These are phyloP conservation scores for Aspergillus ostianus DNA, from an alignment of 495 filamentous ascomycete genomes.

Conservation along the genomic window DNA sequence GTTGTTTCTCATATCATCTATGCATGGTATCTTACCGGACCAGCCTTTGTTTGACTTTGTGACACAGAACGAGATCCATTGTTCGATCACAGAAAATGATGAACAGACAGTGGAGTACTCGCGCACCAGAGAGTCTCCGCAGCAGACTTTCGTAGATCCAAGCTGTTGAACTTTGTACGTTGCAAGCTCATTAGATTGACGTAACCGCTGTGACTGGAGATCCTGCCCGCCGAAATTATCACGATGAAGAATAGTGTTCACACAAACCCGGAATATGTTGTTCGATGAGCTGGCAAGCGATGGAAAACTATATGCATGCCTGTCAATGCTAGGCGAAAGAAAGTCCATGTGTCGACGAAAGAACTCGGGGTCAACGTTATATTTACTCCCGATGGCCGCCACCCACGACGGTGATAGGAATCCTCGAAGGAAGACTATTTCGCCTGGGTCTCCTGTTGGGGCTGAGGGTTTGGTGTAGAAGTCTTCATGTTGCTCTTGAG, in stretches of 20 bases:
- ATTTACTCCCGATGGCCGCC: slow-evolving; percentile 3
- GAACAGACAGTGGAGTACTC: slow-evolving; percentile 3
- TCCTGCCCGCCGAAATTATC: slow-evolving; percentile 7
- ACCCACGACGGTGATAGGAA: slow-evolving; percentile 6
- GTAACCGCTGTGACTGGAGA: background rate
- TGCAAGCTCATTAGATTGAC: background rate
- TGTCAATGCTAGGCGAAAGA: background rate
- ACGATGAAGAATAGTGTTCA: slow-evolving; percentile 3
- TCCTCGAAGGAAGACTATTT: slow-evolving; percentile 6
- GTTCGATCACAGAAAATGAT: slow-evolving; percentile 7
- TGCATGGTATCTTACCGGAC: background rate
- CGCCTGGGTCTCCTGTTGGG: background rate
- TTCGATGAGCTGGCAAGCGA: slow-evolving; percentile 1
- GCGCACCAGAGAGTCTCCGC: slow-evolving; percentile 8
- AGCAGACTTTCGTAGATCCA: background rate
- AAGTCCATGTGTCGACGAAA: slow-evolving; percentile 6
- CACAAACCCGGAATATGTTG: slow-evolving; percentile 2
- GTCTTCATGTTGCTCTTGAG: background rate
- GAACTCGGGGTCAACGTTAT: slow-evolving; percentile 6
- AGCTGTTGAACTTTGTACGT: slow-evolving; percentile 6
- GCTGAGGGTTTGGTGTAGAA: background rate
- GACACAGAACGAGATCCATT: slow-evolving; percentile 5
- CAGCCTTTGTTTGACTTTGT: background rate
- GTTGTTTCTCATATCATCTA: background rate
- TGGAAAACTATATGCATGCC: slow-evolving; percentile 4